Percentiles rank a stretch among this genome's conserved stretches.
These are phyloP conservation scores for Podila clonocystis DNA, from an alignment of 192 early-diverging fungal species.

Conservation along the genomic window DNA sequence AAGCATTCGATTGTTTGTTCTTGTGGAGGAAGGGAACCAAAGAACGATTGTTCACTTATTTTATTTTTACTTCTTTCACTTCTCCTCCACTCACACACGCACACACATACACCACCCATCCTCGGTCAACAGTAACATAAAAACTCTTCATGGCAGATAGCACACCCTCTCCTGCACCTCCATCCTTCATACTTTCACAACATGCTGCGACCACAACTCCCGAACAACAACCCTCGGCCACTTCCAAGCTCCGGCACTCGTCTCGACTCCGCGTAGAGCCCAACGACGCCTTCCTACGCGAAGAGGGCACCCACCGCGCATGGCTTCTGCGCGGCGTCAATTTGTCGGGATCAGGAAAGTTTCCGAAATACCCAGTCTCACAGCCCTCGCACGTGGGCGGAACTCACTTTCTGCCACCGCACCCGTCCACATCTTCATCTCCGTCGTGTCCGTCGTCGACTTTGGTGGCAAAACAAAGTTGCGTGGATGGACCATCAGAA, in stretches of 20 bases:
- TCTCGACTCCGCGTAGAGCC: conserved; percentile 18
- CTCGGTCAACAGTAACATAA: too few species aligned
- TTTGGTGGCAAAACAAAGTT: neutral
- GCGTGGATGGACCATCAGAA: neutral
- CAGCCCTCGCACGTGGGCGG: conserved; percentile 37
- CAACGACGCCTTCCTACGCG: conserved; percentile 22
- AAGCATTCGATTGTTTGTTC: too few species aligned
- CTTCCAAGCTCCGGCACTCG: neutral
- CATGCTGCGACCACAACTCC: neutral
- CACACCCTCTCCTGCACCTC: too few species aligned
- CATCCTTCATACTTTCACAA: too few species aligned
- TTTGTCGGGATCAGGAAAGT: conserved; percentile 63
- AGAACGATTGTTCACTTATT: too few species aligned
- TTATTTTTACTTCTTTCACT: too few species aligned
- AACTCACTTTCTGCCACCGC: conserved; percentile 6
- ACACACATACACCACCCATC: too few species aligned
- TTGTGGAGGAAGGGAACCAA: too few species aligned
- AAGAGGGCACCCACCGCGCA: conserved; percentile 45
- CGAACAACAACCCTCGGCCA: neutral
- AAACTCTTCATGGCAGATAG: too few species aligned
- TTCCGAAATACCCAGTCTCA: conserved; percentile 52
- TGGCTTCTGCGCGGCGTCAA: conserved; percentile 67
- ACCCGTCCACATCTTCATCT: neutral
- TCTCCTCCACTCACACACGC: too few species aligned
- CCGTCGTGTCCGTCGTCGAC: neutral